Conservation (phyloP, 2,329 filamentous ascomycete species). For the Fusarium brachygibbosum region DNA sequence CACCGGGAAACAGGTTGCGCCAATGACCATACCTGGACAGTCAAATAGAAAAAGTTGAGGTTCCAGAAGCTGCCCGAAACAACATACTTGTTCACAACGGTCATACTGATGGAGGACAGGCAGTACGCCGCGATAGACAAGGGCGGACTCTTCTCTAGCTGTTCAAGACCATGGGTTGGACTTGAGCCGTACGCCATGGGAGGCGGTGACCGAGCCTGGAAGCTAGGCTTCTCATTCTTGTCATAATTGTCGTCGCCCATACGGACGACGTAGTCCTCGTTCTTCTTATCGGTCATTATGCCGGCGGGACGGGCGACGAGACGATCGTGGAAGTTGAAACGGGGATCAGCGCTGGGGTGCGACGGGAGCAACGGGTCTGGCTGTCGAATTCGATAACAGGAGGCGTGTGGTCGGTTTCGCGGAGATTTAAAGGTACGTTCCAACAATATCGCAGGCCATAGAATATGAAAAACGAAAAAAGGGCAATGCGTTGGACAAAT, state of each 20-base stretch:
- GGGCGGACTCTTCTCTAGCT: slow-evolving; percentile 79
- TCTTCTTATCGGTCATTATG: slow-evolving; percentile 89
- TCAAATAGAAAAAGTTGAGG: slow-evolving; percentile 94
- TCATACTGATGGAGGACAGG: slow-evolving; percentile 97
- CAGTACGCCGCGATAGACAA: slow-evolving; percentile 92
- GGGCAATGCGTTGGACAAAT: slow-evolving; percentile 3
- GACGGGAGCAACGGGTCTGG: slow-evolving; percentile 26
- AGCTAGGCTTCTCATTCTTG: slow-evolving; percentile 66
- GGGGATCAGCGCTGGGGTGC: slow-evolving; percentile 35
- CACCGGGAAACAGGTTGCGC: not conserved
- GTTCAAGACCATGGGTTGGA: slow-evolving; percentile 40
- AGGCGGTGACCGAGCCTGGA: slow-evolving; percentile 54
- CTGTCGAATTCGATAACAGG: slow-evolving; percentile 21
- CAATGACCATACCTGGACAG: slow-evolving; percentile 79
- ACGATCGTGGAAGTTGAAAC: slow-evolving; percentile 37
- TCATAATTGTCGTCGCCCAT: slow-evolving; percentile 71
- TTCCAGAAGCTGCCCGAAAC: slow-evolving; percentile 93
- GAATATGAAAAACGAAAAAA: slow-evolving; percentile 14
- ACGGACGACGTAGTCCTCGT: slow-evolving; percentile 81
- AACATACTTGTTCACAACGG: slow-evolving; percentile 99
- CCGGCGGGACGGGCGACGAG: slow-evolving; percentile 42
- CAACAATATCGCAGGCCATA: not conserved
- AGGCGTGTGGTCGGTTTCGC: slow-evolving; percentile 14
- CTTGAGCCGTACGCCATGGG: slow-evolving; percentile 37
- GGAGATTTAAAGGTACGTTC: not conserved